Conservation (phyloP, 768 basidiomycete genomes). For the Russula emetica region DNA sequence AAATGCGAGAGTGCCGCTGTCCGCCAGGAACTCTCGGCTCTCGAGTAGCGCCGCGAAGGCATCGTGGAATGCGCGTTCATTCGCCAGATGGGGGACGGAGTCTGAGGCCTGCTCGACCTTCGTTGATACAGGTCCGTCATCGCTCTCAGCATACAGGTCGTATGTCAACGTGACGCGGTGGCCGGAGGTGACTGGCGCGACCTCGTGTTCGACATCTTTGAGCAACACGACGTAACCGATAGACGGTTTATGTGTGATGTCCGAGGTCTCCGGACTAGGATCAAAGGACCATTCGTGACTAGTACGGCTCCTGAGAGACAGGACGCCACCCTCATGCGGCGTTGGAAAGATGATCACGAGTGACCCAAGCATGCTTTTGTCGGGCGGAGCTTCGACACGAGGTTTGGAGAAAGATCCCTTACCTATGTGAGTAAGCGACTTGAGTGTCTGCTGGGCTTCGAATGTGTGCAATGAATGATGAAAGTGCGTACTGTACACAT, state of each 20-base stretch:
- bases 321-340: conserved; percentile 42
- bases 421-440: not conserved
- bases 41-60: conserved; percentile 33
- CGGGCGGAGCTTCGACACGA: not conserved
- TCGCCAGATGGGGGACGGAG: not conserved
- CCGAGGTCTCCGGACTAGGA: conserved; percentile 25
- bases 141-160: conserved; percentile 35
- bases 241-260: conserved; percentile 7
- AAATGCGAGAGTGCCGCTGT: conserved; percentile 1
- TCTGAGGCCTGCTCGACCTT: too few relatives aligned
- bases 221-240: conserved; percentile 43
- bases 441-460: too few relatives aligned
- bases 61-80: conserved; percentile 21
- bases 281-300: conserved; percentile 39
- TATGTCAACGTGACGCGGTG: conserved; percentile 45
- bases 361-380: not conserved
- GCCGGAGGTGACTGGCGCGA: conserved; percentile 40
- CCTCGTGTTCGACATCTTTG: conserved; percentile 46
- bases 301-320: conserved; percentile 37
- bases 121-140: not conserved
- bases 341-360: conserved; percentile 28
- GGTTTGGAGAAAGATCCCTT: conserved; percentile 5
- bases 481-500: not conserved
- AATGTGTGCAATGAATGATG: too few relatives aligned
- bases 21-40: conserved; percentile 22